These are phyloP conservation scores for Claviceps maximensis DNA, from an alignment of 2,329 filamentous ascomycete species.

Conservation along the genomic window DNA sequence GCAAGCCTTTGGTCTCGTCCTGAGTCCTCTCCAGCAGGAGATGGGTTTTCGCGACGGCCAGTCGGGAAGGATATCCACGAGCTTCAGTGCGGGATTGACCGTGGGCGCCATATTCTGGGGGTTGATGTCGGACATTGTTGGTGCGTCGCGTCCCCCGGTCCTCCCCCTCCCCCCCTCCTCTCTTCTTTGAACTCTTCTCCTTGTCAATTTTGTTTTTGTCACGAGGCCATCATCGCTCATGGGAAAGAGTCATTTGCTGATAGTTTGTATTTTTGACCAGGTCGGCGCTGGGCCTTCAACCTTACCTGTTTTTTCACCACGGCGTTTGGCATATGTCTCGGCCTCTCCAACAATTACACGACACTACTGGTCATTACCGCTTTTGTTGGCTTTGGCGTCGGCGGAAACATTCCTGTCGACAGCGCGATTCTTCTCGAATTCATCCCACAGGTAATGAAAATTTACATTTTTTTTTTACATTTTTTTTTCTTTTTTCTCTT, in stretches of 20 bases:
- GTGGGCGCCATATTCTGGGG: slow-evolving; percentile 42
- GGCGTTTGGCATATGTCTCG: slow-evolving; percentile 39
- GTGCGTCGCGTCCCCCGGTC: slow-evolving; percentile 8
- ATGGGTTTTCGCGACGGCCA: slow-evolving; percentile 31
- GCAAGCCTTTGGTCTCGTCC: slow-evolving; percentile 41
- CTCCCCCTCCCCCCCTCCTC: too few relatives aligned
- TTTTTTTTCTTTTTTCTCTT: too few relatives aligned
- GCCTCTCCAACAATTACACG: slow-evolving; percentile 33
- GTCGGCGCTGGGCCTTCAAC: slow-evolving; percentile 43
- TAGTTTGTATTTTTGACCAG: slow-evolving; percentile 4
- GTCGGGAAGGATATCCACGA: slow-evolving; percentile 35
- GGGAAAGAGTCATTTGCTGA: background rate
- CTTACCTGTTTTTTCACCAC: slow-evolving; percentile 41
- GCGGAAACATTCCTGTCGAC: slow-evolving; percentile 42
- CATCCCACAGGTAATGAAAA: slow-evolving; percentile 27
- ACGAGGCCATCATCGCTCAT: background rate
- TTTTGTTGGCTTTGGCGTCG: slow-evolving; percentile 38
- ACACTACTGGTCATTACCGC: slow-evolving; percentile 40
- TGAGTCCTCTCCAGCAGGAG: slow-evolving; percentile 42
- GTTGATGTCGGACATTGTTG: slow-evolving; percentile 36
- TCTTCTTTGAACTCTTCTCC: background rate
- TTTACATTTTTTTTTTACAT: too few relatives aligned
- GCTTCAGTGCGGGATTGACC: slow-evolving; percentile 33
- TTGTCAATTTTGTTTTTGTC: background rate
- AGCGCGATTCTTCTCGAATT: slow-evolving; percentile 43